Evolutionary conservation across 768 basidiomycete genomes (phyloP), one percentile per base, ranked within the genome.

Genomic region (Amanita muscaria): DNA sequence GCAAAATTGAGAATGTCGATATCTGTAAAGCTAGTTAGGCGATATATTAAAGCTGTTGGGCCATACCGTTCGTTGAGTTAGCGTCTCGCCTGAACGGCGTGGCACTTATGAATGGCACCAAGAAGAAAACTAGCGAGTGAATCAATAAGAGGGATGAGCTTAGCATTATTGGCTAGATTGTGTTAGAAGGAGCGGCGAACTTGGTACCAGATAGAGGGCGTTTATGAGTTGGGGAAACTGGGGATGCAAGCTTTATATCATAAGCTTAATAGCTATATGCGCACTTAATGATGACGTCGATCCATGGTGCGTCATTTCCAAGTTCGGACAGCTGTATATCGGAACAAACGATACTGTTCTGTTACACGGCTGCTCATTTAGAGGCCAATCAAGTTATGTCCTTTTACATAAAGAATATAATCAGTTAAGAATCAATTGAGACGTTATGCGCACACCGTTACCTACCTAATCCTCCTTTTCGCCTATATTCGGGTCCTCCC

Each of bases 1-100:
- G 73, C 70, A 35, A 63, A 70, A 51, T 77, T 71, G 19, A 79
- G 61, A 31, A 71, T 43, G 16, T 54, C 49, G 9, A 59, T 46
- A 44, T 67, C 65, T 62, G 33, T 12, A 11, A 24, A 23, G 11
- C 5, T 11, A 21, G 27, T 15, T 14, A n/a, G 27, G 16, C 3
- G 25, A 16, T 12, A 19, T 30, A 11, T 3, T 29, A 1, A 22
- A 31, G 15, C n/a, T 14, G 37, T 29, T n/a, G 21, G 2, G 0
- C 15, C 16, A 22, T 39, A 46, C 44, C 44, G 5, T 5, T 31
- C 12, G 12, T 30, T 14, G 9, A 16, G 31, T 46, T 21, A 12
- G 25, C 19, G 15, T 46, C 29, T 15, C 36, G 36, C 18, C 32
- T 46, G 5, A 46, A 10, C 14, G 44, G 44, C 25, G 22, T 19